phyloP scores from a whole-genome alignment of 805 yeast genomes.

The Wickerhamomyces strasburgensis region DNA sequence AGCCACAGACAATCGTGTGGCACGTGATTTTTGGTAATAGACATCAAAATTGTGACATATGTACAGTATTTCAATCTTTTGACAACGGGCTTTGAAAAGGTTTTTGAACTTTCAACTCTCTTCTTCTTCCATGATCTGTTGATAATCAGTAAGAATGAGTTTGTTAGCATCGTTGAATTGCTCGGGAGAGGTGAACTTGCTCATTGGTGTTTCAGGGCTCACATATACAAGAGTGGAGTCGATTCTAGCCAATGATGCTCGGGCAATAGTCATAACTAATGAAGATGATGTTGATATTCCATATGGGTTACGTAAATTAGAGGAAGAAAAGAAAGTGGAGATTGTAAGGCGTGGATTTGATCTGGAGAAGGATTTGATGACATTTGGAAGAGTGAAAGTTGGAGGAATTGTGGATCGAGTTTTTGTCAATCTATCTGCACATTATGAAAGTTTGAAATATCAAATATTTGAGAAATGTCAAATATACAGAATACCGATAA shows the following conservation, averaged over 20 bases:
- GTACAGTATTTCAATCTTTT: no score
- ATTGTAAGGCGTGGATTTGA: conserved; percentile 33
- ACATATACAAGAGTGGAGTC: conserved; percentile 43
- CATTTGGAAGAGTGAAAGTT: conserved; percentile 58
- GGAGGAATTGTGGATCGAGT: conserved; percentile 69
- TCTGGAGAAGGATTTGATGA: conserved; percentile 38
- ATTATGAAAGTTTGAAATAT: conserved; percentile 28
- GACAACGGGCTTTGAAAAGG: no score
- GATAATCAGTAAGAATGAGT: no score
- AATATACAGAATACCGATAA: conserved; percentile 71
- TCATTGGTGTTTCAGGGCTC: conserved; percentile 49
- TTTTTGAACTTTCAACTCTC: no score
- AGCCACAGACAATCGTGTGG: not conserved
- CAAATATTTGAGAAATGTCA: conserved; percentile 48
- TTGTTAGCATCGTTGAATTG: conserved; percentile 31
- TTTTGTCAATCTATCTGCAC: conserved; percentile 49
- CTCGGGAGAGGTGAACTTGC: conserved; percentile 47
- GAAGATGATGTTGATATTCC: conserved; percentile 22
- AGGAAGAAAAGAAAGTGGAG: conserved; percentile 25
- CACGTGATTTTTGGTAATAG: conserved; percentile 8
- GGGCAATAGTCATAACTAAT: conserved; percentile 44
- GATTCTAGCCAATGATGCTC: conserved; percentile 51
- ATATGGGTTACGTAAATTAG: conserved; percentile 22
- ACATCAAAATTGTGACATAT: not conserved
- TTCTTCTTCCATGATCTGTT: no score